Evolutionary conservation across 1,139 yeast genomes (phyloP).

Genomic region (Sugiyamaella grinbergsii): DNA sequence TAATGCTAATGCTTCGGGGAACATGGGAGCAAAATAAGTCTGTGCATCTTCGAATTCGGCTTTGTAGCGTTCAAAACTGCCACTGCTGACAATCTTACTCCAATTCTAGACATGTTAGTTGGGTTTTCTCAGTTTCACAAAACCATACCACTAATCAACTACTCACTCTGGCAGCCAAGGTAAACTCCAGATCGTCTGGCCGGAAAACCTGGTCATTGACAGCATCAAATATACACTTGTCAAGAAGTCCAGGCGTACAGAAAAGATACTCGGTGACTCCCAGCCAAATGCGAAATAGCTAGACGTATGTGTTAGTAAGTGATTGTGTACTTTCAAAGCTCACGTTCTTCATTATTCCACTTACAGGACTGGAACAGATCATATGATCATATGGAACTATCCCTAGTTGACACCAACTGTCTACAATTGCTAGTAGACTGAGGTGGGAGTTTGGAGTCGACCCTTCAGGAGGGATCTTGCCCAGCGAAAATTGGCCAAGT

Average conservation of each 20-base stretch:
- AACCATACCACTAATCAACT: too few species aligned
- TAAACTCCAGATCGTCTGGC: conserved; percentile 75
- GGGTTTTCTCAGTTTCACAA: too few species aligned
- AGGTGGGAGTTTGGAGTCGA: conserved; percentile 84
- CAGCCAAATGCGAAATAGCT: conserved; percentile 76
- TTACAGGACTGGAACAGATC: conserved; percentile 85
- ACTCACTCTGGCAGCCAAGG: conserved; percentile 42
- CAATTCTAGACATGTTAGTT: conserved; percentile 46
- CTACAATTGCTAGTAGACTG: conserved; percentile 85
- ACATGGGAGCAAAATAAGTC: conserved; percentile 77
- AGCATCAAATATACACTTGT: conserved; percentile 75
- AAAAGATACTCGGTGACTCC: conserved; percentile 94
- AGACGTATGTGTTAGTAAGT: neutral
- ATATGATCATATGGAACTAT: conserved; percentile 95
- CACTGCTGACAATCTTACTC: conserved; percentile 79
- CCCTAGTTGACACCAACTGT: conserved; percentile 83
- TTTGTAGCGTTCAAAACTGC: conserved; percentile 72
- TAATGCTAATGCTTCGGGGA: conserved; percentile 80
- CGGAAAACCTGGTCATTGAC: conserved; percentile 68
- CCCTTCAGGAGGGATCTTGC: conserved; percentile 72
- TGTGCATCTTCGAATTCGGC: conserved; percentile 77
- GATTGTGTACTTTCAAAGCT: too few species aligned
- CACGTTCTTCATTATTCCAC: conserved; percentile 6
- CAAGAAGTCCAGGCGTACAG: conserved; percentile 78
- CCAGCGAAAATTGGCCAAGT: conserved; percentile 75